Evolutionary conservation across 176 grass and related monocot species (phyloP).

Genomic region (Alopecurus myosuroides): DNA sequence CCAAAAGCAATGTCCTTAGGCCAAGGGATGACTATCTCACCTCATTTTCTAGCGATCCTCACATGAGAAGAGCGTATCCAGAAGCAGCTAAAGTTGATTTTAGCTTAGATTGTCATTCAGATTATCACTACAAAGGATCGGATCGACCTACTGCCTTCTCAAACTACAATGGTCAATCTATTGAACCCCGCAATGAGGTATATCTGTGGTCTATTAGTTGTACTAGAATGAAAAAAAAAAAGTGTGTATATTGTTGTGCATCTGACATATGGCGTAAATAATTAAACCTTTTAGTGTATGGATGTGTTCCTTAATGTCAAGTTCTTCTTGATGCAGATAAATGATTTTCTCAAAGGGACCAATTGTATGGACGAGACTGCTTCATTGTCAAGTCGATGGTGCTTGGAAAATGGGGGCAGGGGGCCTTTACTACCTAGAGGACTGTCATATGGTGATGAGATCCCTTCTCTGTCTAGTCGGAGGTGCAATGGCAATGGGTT

Average conservation of each 20-base stretch:
- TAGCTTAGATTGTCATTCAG: conserved; percentile 14
- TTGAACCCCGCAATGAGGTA: conserved; percentile 8
- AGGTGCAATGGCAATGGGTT: background rate
- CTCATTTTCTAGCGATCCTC: conserved; percentile 9
- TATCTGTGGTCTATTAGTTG: background rate
- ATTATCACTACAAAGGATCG: background rate
- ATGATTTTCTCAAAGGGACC: background rate
- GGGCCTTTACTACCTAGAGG: conserved; percentile 16
- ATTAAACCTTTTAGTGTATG: background rate
- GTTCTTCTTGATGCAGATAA: conserved; percentile 31
- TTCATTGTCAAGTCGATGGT: conserved; percentile 22
- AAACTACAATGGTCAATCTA: conserved; percentile 2
- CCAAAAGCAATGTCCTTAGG: background rate
- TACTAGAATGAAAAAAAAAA: background rate
- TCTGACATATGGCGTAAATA: background rate
- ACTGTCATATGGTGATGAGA: conserved; percentile 36
- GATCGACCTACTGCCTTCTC: conserved; percentile 7
- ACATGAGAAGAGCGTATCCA: conserved; percentile 12
- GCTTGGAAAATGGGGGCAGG: conserved; percentile 14
- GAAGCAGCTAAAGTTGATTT: conserved; percentile 23
- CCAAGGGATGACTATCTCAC: conserved; percentile 12
- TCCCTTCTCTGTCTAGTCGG: conserved; percentile 25
- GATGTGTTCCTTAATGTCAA: background rate
- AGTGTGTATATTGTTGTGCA: background rate
- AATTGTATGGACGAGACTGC: background rate